Evolutionary conservation across 768 basidiomycete species (phyloP).

Genomic region (Tephrocybe rancida): DNA sequence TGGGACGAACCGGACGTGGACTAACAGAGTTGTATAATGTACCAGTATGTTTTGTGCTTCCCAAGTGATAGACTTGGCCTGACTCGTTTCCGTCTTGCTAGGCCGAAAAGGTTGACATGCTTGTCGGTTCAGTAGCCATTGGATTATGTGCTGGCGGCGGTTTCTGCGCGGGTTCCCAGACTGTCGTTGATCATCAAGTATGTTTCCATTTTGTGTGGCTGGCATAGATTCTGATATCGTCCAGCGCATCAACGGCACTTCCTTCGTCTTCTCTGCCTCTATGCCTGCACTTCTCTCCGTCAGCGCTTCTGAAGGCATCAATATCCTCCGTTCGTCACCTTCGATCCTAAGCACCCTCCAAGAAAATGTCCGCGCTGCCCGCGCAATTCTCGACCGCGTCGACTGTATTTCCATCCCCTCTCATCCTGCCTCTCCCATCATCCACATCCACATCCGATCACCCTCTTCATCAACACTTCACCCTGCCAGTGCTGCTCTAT

Average conservation of each 20-base stretch:
- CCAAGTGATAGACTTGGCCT: background rate
- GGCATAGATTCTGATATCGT: background rate
- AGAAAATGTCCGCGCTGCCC: slow-evolving; percentile 78
- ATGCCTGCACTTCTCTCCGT: slow-evolving; percentile 91
- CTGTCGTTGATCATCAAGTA: slow-evolving; percentile 89
- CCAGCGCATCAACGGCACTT: slow-evolving; percentile 92
- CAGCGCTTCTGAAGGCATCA: slow-evolving; percentile 84
- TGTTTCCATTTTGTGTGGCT: background rate
- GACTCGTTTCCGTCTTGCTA: slow-evolving; percentile 25
- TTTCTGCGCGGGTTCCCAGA: slow-evolving; percentile 88
- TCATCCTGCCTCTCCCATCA: slow-evolving; percentile 83
- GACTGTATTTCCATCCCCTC: slow-evolving; percentile 85
- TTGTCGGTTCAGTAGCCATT: slow-evolving; percentile 88
- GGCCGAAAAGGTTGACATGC: slow-evolving; percentile 91
- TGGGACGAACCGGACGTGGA: slow-evolving; percentile 93
- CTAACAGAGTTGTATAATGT: slow-evolving; percentile 95
- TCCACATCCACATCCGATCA: slow-evolving; percentile 74
- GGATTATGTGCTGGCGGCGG: slow-evolving; percentile 86
- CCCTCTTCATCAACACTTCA: slow-evolving; percentile 26
- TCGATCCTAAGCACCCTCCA: slow-evolving; percentile 76
- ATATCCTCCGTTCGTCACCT: slow-evolving; percentile 74
- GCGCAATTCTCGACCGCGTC: slow-evolving; percentile 78
- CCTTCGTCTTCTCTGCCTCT: slow-evolving; percentile 96
- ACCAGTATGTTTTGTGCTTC: slow-evolving; percentile 54
- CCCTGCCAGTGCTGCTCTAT: slow-evolving; percentile 21